These are phyloP conservation scores for Coprinopsis cinerea DNA, from an alignment of 768 basidiomycete species.

Conservation along the genomic window DNA sequence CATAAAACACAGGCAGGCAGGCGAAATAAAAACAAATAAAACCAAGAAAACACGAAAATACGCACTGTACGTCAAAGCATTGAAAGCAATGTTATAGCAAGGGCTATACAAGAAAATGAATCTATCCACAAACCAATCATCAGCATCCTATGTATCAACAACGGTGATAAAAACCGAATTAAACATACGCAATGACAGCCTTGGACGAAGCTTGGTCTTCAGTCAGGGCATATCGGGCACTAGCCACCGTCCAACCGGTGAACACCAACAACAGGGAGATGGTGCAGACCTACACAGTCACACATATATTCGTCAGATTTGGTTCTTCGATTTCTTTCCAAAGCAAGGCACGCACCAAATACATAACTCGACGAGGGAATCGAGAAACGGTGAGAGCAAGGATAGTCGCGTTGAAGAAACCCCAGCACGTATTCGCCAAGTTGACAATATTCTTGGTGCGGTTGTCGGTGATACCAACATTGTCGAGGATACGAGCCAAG, in stretches of 20 bases:
- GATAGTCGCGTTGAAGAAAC: constrained; percentile 45
- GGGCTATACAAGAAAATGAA: constrained; percentile 56
- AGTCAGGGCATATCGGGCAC: constrained; percentile 39
- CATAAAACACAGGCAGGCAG: too few species aligned
- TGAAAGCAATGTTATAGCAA: constrained; percentile 50
- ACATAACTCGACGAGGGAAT: constrained; percentile 43
- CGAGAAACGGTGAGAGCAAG: constrained; percentile 44
- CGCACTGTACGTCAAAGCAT: constrained; percentile 51
- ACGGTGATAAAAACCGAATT: neutral
- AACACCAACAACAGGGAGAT: constrained; percentile 40
- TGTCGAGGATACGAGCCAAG: constrained; percentile 48
- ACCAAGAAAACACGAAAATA: neutral
- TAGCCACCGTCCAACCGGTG: constrained; percentile 51
- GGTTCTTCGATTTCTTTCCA: neutral
- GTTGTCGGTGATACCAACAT: constrained; percentile 45
- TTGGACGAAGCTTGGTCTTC: constrained; percentile 37
- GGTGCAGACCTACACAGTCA: constrained; percentile 37
- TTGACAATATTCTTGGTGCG: constrained; percentile 53
- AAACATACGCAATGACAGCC: constrained; percentile 42
- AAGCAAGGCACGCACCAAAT: constrained; percentile 32
- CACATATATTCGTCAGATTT: too few species aligned
- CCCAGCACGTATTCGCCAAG: constrained; percentile 48
- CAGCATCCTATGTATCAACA: neutral
- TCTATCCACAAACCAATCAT: constrained; percentile 21
- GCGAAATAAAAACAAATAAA: neutral